Conservation (phyloP, 768 basidiomycete genomes). For the Hypholoma fasciculare region DNA sequence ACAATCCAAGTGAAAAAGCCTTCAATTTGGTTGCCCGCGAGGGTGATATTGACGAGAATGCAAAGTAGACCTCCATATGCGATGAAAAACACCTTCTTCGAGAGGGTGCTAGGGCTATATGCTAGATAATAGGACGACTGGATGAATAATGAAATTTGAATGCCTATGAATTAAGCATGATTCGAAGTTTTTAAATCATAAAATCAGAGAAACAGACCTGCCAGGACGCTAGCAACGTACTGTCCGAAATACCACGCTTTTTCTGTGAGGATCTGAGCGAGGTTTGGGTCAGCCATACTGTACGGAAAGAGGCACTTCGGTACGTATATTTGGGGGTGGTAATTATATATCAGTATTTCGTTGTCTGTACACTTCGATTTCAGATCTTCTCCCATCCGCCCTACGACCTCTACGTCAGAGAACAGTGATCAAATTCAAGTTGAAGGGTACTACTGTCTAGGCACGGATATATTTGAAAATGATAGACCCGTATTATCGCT, state of each 20-base stretch:
- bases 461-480: no score
- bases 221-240: not conserved
- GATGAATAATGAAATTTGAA: conserved; percentile 1
- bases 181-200: no score
- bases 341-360: no score
- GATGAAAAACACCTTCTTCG: not conserved
- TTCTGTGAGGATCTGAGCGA: conserved; percentile 4
- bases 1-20: conserved; percentile 1
- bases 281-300: not conserved
- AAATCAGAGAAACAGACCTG: not conserved
- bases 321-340: no score
- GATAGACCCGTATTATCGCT: no score
- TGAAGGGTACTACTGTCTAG: no score
- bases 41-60: not conserved
- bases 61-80: not conserved
- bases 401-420: no score
- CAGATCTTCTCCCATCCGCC: no score
- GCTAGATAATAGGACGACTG: conserved; percentile 4
- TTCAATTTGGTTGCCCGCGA: not conserved
- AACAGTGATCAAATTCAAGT: no score
- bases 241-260: conserved; percentile 1
- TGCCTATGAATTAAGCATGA: not conserved
- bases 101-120: not conserved
- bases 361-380: no score
- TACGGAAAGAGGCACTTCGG: no score